Base-by-base conservation (phyloP, 371 early-diverging fungal genomes). In the Mortierella sp. region DNA sequence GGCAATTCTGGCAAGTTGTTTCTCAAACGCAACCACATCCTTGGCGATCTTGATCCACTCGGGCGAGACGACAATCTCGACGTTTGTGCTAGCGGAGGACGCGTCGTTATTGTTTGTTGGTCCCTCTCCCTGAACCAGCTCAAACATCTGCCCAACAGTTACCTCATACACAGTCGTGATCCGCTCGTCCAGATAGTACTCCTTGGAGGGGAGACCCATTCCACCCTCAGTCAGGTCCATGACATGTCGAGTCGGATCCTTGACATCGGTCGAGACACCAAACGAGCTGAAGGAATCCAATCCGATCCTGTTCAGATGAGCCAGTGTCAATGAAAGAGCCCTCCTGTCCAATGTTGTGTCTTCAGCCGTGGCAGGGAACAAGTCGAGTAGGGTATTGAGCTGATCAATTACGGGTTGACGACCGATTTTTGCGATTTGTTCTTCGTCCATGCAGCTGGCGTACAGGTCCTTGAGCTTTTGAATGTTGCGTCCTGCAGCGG, bases 371-470 rank as follows among this genome's bases (percentile, higher is more conserved):
- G 67, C 65, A 0, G 87, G 81, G 64, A 80, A 88, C 6, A 80
- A 7, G 14, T 80, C 63, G 7, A 70, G 63, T 26, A 92, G 47
- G 19, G 78, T 66, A n/a, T 79, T 70, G 4, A 91, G 61, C 13
- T 91, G 66, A 29, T 87, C 88, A 2, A 80, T 52, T 7, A 92
- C 67, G 13, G 92, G 91, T 39, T 82, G 71, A 0, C 89, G 79
- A 9, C 92, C 90, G 34, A 72, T 74, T n/a, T 77, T 61, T 44
- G 86, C 86, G 63, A 92, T 91, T 14, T 63, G 64, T 4, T 81
- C 71, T 67, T 91, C 89, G 37, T 91, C 87, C 91, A 91, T 90
- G 74, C 92, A 92, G 24, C 89, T 86, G 65, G 80, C 74, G 71
- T 86, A 92, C 14, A 91, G 71, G 19, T 66, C 70, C 67, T 89